A percentile compares a stretch with the other conserved stretches of the same genome.
Conservation (phyloP, 495 filamentous ascomycete species). For the Aspergillus indologenus region DNA sequence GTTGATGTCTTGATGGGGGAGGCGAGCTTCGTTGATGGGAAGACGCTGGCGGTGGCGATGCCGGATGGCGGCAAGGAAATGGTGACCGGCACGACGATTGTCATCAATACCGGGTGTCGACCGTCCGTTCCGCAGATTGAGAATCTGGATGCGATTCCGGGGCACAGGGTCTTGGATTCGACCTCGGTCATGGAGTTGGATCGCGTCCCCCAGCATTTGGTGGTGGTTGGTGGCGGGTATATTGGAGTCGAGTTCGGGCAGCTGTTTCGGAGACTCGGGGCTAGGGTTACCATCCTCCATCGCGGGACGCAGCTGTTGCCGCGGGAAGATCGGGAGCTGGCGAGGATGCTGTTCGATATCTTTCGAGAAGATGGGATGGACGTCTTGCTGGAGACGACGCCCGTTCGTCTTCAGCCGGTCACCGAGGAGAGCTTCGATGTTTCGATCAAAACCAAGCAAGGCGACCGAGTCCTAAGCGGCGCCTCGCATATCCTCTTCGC, state of each 20-base stretch:
- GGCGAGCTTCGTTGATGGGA: conserved; percentile 34
- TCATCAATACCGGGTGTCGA: conserved; percentile 47
- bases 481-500: conserved; percentile 46
- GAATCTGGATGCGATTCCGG: conserved; percentile 31
- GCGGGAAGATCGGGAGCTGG: conserved; percentile 43
- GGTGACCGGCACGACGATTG: conserved; percentile 37
- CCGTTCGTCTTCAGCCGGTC: conserved; percentile 12
- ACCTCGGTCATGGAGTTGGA: conserved; percentile 45
- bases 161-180: conserved; percentile 40
- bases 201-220: conserved; percentile 43
- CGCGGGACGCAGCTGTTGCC: conserved; percentile 38
- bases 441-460: conserved; percentile 13
- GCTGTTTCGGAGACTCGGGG: conserved; percentile 44
- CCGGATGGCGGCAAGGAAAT: conserved; percentile 22
- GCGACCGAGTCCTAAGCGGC: conserved; percentile 24
- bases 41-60: conserved; percentile 29
- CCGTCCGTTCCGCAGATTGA: conserved; percentile 32
- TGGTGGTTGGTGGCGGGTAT: conserved; percentile 50
- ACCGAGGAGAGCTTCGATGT: conserved; percentile 6
- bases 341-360: conserved; percentile 30
- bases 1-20: conserved; percentile 47
- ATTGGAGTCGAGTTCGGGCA: conserved; percentile 53
- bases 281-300: conserved; percentile 45
- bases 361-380: conserved; percentile 39
- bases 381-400: conserved; percentile 30